Conservation (phyloP, 2,329 filamentous ascomycete species). For the Monilinia fructicola region DNA sequence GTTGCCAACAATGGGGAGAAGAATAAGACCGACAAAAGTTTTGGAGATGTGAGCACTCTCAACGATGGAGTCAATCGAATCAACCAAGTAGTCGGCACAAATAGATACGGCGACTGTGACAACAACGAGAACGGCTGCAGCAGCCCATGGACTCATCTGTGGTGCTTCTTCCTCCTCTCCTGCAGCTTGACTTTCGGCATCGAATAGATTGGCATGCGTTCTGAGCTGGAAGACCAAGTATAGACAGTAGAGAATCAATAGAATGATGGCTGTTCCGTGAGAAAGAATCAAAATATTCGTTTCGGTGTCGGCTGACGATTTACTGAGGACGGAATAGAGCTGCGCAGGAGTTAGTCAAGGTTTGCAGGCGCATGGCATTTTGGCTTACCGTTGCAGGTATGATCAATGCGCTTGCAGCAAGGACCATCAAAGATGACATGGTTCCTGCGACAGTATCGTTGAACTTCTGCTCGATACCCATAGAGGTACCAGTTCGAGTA, state of each 20-base stretch:
- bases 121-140: slow-evolving; percentile 57
- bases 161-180: slow-evolving; percentile 23
- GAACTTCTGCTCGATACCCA: slow-evolving; percentile 65
- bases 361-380: not conserved
- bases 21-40: slow-evolving; percentile 74
- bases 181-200: slow-evolving; percentile 47
- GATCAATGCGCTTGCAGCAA: slow-evolving; percentile 74
- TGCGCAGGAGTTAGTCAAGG: slow-evolving; percentile 35
- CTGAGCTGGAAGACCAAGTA: slow-evolving; percentile 77
- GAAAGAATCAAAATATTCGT: slow-evolving; percentile 68
- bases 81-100: slow-evolving; percentile 74
- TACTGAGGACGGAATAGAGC: slow-evolving; percentile 65
- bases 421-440: slow-evolving; percentile 69
- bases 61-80: slow-evolving; percentile 71
- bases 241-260: slow-evolving; percentile 70
- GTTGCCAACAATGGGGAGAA: slow-evolving; percentile 77
- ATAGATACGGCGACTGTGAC: slow-evolving; percentile 68
- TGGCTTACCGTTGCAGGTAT: slow-evolving; percentile 65
- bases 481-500: slow-evolving; percentile 39
- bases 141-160: slow-evolving; percentile 25
- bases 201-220: slow-evolving; percentile 72
- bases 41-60: slow-evolving; percentile 69
- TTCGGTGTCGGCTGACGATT: slow-evolving; percentile 46
- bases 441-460: slow-evolving; percentile 77
- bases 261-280: slow-evolving; percentile 72